Percentiles rank a stretch among this genome's conserved stretches.
These are phyloP conservation scores for Mucor saturninus DNA, from an alignment of 371 early-diverging fungal species.

Conservation along the genomic window DNA sequence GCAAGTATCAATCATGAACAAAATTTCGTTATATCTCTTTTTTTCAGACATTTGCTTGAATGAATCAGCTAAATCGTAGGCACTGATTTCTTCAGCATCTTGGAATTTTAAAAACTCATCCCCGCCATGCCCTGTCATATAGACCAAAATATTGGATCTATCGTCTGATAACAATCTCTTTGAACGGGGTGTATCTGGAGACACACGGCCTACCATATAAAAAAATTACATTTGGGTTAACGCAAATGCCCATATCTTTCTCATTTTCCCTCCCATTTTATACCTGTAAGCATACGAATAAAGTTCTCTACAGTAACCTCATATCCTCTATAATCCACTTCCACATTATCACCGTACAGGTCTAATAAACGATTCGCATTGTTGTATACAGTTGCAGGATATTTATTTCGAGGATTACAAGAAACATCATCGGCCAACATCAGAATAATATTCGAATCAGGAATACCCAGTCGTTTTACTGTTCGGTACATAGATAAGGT, in stretches of 20 bases:
- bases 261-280: constrained; percentile 6
- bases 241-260: constrained; percentile 22
- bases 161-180: constrained; percentile 95
- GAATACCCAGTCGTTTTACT: constrained; percentile 97
- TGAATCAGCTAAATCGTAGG: constrained; percentile 93
- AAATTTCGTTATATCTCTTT: constrained; percentile 91
- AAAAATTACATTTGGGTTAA: too few species aligned
- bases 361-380: constrained; percentile 82
- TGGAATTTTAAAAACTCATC: constrained; percentile 98
- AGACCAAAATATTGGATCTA: constrained; percentile 91
- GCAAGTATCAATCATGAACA: constrained; percentile 97
- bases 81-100: constrained; percentile 94
- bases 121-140: constrained; percentile 98
- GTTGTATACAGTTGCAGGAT: constrained; percentile 93
- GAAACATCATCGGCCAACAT: constrained; percentile 98
- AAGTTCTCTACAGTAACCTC: constrained; percentile 98
- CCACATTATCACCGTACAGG: constrained; percentile 92
- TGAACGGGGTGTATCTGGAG: constrained; percentile 81
- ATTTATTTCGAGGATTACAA: constrained; percentile 93
- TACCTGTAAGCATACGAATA: constrained; percentile 91
- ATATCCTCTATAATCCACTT: constrained; percentile 97
- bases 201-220: constrained; percentile 56
- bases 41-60: constrained; percentile 97
- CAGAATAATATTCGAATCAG: constrained; percentile 96
- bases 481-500: constrained; percentile 95